A percentile compares a stretch with the other conserved stretches of the same genome.
Evolutionary conservation across 495 filamentous ascomycete genomes (phyloP).

Genomic region (Hyaloscypha variabilis): DNA sequence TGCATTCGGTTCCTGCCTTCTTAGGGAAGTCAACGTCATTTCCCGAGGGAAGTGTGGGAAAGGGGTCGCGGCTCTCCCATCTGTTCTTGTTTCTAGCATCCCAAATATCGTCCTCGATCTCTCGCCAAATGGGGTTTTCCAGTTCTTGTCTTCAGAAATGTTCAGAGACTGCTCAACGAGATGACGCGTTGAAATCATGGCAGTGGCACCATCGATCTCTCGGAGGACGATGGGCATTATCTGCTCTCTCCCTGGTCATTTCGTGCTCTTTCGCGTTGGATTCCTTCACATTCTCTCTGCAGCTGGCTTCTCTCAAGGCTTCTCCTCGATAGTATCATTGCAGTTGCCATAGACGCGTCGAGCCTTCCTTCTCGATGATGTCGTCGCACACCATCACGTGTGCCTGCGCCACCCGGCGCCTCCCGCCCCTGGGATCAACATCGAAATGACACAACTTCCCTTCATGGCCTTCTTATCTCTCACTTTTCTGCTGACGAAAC

Average conservation of each 20-base stretch:
- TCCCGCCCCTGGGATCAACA: background rate
- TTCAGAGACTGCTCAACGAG: too few relatives aligned
- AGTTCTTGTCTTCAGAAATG: too few relatives aligned
- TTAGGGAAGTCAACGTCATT: background rate
- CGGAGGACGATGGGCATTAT: too few relatives aligned
- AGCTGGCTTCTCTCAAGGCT: background rate
- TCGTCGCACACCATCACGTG: background rate
- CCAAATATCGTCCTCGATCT: too few relatives aligned
- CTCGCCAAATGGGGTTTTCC: too few relatives aligned
- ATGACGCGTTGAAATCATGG: too few relatives aligned
- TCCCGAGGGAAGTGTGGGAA: background rate
- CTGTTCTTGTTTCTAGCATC: too few relatives aligned
- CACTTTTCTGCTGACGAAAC: slow-evolving; percentile 10
- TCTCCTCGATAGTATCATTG: background rate
- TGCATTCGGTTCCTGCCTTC: background rate
- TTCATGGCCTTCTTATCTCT: slow-evolving; percentile 14
- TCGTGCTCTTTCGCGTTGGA: background rate
- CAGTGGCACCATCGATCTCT: too few relatives aligned
- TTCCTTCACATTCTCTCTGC: background rate
- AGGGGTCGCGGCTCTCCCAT: too few relatives aligned
- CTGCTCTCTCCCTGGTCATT: too few relatives aligned
- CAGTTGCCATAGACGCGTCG: background rate
- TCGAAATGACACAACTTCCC: background rate
- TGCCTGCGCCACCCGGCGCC: background rate
- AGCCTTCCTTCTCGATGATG: background rate